These are phyloP conservation scores for Xylaria sp. DNA, from an alignment of 495 filamentous ascomycete species.

Conservation along the genomic window DNA sequence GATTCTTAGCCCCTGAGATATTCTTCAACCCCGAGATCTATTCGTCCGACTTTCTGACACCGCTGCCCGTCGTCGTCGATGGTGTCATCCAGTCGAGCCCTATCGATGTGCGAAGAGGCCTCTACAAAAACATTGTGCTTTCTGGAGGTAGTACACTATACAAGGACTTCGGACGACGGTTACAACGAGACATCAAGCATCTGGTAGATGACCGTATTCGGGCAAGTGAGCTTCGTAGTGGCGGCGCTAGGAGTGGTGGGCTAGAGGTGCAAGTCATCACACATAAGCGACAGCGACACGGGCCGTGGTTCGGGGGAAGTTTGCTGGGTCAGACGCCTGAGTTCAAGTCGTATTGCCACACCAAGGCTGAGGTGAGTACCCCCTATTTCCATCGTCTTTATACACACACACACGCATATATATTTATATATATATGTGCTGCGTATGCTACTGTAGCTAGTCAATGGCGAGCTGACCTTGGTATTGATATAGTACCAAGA, in stretches of 20 bases:
- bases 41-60: conserved; percentile 96
- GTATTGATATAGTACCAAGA: conserved; percentile 73
- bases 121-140: conserved; percentile 99
- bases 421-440: background rate
- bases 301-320: conserved; percentile 97
- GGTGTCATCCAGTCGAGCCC: conserved; percentile 96
- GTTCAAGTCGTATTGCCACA: conserved; percentile 98
- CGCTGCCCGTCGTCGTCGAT: conserved; percentile 91
- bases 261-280: conserved; percentile 95
- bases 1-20: conserved; percentile 97
- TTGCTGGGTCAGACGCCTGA: conserved; percentile 98
- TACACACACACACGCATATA: too few species aligned
- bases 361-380: conserved; percentile 75
- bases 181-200: conserved; percentile 96
- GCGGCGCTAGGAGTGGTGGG: conserved; percentile 90
- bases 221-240: conserved; percentile 80
- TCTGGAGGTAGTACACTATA: conserved; percentile 96
- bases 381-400: background rate
- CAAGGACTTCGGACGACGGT: conserved; percentile 93
- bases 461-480: conserved; percentile 32
- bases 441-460: background rate
- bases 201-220: conserved; percentile 74
- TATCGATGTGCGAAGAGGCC: conserved; percentile 93
- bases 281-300: conserved; percentile 96
- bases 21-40: conserved; percentile 99